Conservation (phyloP, 768 basidiomycete genomes). For the Rhizopogon vulgaris region DNA sequence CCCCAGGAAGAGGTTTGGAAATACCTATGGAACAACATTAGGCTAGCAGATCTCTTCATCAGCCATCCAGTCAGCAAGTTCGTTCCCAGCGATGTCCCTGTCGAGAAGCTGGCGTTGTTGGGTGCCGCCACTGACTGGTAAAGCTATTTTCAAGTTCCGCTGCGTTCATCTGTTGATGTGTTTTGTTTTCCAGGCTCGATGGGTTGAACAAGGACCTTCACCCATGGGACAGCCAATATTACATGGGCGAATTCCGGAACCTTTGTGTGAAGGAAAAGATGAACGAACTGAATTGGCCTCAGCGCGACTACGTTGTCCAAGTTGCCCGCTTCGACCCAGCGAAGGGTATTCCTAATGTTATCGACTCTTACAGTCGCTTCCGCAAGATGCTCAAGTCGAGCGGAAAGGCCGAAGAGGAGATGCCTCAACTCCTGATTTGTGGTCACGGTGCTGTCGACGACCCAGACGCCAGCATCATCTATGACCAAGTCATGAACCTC, state of each 20-base stretch:
- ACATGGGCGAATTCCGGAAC: conserved; percentile 84
- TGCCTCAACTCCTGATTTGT: conserved; percentile 75
- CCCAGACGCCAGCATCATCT: conserved; percentile 90
- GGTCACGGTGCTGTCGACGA: conserved; percentile 95
- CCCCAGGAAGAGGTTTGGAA: conserved; percentile 92
- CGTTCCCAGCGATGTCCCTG: conserved; percentile 79
- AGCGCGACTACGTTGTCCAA: conserved; percentile 82
- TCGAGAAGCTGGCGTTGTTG: conserved; percentile 62
- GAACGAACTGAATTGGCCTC: conserved; percentile 72
- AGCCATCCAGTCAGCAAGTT: conserved; percentile 93
- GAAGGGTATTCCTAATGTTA: conserved; percentile 76
- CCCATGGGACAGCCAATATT: conserved; percentile 78
- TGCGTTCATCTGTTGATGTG: not conserved
- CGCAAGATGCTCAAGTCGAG: conserved; percentile 52
- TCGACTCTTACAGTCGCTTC: conserved; percentile 85
- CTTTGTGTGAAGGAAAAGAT: conserved; percentile 77
- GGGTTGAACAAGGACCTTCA: conserved; percentile 88
- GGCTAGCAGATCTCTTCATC: conserved; percentile 87
- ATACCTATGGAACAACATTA: conserved; percentile 90
- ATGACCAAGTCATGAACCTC: conserved; percentile 67
- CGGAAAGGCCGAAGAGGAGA: conserved; percentile 38
- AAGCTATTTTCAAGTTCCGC: conserved; percentile 7
- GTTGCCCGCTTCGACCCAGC: conserved; percentile 93
- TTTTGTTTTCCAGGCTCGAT: conserved; percentile 56
- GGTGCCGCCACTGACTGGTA: conserved; percentile 86